phyloP scores from a whole-genome alignment of 1,139 yeast species.

The Yamadazyma atmosphaerica region DNA sequence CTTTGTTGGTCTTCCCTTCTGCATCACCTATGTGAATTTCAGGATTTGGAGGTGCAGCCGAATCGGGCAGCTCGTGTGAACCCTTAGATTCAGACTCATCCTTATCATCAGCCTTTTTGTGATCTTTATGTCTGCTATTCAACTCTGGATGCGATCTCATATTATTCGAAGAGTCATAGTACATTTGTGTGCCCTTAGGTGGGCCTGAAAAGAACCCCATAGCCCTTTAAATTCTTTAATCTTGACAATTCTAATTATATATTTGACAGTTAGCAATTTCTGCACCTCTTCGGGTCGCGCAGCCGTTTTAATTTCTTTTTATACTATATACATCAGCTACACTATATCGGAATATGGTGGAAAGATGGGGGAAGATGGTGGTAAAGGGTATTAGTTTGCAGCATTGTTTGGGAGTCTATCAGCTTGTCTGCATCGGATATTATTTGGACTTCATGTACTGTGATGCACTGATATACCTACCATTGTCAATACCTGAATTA shows the following conservation, averaged over 20 bases:
- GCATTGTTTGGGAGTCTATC: too few relatives aligned
- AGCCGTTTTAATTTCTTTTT: neutral
- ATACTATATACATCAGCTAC: too few relatives aligned
- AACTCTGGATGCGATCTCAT: conserved; percentile 18
- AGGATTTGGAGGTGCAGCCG: neutral
- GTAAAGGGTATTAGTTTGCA: too few relatives aligned
- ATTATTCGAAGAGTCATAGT: conserved; percentile 10
- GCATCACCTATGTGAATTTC: neutral
- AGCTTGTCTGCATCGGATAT: too few relatives aligned
- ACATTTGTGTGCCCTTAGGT: conserved; percentile 9
- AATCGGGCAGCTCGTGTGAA: neutral
- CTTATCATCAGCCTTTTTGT: conserved; percentile 4
- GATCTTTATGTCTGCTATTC: conserved; percentile 11
- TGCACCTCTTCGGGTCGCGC: neutral
- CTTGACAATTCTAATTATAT: neutral
- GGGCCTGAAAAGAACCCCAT: conserved; percentile 18
- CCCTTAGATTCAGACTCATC: neutral
- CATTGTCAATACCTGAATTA: conserved; percentile 65
- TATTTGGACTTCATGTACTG: neutral
- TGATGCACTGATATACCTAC: conserved; percentile 38
- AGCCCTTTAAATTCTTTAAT: neutral
- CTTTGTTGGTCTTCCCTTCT: neutral
- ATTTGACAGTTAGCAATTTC: neutral
- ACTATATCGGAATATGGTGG: too few relatives aligned
- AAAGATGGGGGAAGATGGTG: too few relatives aligned